Conservation (phyloP, 345 rosid genomes). For the Durio zibethinus region DNA sequence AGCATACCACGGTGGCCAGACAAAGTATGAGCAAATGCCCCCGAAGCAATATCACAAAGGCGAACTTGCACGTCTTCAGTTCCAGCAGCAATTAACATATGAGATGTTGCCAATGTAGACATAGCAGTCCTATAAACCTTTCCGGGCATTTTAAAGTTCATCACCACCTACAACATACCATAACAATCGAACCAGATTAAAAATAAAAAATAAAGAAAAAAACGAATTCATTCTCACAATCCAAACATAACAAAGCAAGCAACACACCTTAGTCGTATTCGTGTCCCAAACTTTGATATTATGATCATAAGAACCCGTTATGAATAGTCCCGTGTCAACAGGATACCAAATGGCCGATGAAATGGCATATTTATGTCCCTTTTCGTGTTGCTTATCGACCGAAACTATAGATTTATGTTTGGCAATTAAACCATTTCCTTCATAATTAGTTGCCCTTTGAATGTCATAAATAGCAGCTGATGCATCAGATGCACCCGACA, state of each 20-base stretch:
- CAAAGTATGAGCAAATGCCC: constrained; percentile 82
- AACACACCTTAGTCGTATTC: constrained; percentile 66
- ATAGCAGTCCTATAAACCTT: constrained; percentile 88
- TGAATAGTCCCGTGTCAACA: constrained; percentile 84
- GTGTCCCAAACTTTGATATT: constrained; percentile 92
- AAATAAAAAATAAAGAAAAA: constrained; percentile 1
- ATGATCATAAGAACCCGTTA: constrained; percentile 85
- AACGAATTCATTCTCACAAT: neutral
- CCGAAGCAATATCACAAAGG: constrained; percentile 90
- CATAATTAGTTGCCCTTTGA: constrained; percentile 56
- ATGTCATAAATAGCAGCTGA: constrained; percentile 79
- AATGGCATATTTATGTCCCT: constrained; percentile 70
- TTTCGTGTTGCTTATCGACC: constrained; percentile 71
- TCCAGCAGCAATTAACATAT: constrained; percentile 88
- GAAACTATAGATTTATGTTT: constrained; percentile 67
- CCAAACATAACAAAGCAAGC: neutral
- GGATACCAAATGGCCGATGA: constrained; percentile 95
- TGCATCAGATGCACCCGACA: constrained; percentile 84
- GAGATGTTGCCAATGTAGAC: constrained; percentile 84
- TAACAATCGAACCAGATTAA: constrained; percentile 3
- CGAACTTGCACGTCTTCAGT: constrained; percentile 98
- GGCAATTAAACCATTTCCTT: constrained; percentile 65
- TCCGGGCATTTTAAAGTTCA: constrained; percentile 92
- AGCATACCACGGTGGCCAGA: constrained; percentile 94
- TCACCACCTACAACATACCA: constrained; percentile 47